Evolutionary conservation across 1,284 basidiomycete genomes (phyloP).

Genomic region (Entoloma clypeatum): DNA sequence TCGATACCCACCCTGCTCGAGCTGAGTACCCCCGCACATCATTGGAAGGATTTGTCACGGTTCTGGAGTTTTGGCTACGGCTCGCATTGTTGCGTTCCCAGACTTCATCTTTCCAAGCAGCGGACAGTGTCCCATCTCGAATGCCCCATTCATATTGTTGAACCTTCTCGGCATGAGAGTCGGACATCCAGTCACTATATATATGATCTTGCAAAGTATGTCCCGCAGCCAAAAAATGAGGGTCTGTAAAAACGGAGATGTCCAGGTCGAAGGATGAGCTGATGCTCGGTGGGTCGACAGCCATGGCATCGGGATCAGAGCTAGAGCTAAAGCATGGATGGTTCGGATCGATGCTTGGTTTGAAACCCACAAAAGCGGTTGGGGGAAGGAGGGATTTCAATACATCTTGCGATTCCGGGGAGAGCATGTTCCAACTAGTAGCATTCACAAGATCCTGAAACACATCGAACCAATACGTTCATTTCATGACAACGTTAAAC

Average conservation of each 20-base stretch:
- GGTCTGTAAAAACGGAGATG: constrained; percentile 43
- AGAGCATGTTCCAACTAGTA: constrained; percentile 46
- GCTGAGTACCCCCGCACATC: constrained; percentile 11
- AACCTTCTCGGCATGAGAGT: constrained; percentile 40
- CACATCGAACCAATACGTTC: constrained; percentile 23
- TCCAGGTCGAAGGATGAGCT: constrained; percentile 28
- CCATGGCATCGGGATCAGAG: constrained; percentile 29
- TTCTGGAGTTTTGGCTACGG: constrained; percentile 9
- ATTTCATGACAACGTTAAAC: no score
- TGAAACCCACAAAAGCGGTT: constrained; percentile 43
- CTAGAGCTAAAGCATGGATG: no score
- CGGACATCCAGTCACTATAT: constrained; percentile 47
- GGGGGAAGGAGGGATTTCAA: constrained; percentile 46
- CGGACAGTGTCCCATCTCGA: constrained; percentile 41
- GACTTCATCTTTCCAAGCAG: constrained; percentile 58
- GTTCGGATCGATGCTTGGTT: constrained; percentile 32
- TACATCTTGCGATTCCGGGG: constrained; percentile 37
- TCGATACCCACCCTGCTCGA: constrained; percentile 25
- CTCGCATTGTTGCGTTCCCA: constrained; percentile 44
- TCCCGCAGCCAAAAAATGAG: constrained; percentile 51
- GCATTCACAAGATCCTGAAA: constrained; percentile 50
- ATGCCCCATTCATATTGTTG: constrained; percentile 40
- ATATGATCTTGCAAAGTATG: constrained; percentile 60
- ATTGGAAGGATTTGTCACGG: constrained; percentile 11
- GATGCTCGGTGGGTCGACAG: constrained; percentile 21